Conservation (phyloP, 1,284 basidiomycete genomes). For the Peniophora sp. region DNA sequence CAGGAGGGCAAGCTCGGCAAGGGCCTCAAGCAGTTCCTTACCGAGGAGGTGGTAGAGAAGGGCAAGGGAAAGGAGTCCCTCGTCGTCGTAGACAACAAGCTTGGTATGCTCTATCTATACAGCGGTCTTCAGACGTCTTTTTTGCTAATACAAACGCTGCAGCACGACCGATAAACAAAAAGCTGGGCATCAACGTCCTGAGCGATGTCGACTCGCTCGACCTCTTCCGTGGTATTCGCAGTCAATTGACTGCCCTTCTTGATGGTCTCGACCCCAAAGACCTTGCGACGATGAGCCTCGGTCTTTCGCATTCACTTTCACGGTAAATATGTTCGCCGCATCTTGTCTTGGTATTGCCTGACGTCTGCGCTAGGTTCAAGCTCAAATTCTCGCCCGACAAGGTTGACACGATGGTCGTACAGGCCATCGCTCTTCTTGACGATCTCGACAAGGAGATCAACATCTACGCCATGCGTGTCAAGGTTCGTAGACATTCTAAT, state of each 20-base stretch:
- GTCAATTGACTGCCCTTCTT: constrained; percentile 81
- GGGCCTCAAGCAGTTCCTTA: constrained; percentile 89
- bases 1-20: constrained; percentile 93
- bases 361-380: constrained; percentile 70
- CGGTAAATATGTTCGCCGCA: constrained; percentile 43
- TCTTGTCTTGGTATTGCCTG: neutral
- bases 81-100: constrained; percentile 84
- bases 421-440: constrained; percentile 97
- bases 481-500: constrained; percentile 42
- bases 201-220: constrained; percentile 65
- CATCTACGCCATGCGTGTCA: constrained; percentile 98
- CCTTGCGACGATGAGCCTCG: constrained; percentile 94
- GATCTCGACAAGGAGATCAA: constrained; percentile 99
- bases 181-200: constrained; percentile 85
- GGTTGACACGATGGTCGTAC: constrained; percentile 99
- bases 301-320: constrained; percentile 93
- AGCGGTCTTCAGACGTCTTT: no score
- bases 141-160: constrained; percentile 1
- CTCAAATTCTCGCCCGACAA: constrained; percentile 99
- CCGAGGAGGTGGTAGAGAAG: constrained; percentile 80
- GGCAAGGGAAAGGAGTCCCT: constrained; percentile 87
- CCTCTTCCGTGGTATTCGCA: constrained; percentile 93
- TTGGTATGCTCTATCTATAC: constrained; percentile 46
- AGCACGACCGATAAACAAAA: constrained; percentile 88
- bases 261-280: constrained; percentile 93